Evolutionary conservation across 2,329 filamentous ascomycete species (phyloP).

Genomic region (Fusarium sp.): DNA sequence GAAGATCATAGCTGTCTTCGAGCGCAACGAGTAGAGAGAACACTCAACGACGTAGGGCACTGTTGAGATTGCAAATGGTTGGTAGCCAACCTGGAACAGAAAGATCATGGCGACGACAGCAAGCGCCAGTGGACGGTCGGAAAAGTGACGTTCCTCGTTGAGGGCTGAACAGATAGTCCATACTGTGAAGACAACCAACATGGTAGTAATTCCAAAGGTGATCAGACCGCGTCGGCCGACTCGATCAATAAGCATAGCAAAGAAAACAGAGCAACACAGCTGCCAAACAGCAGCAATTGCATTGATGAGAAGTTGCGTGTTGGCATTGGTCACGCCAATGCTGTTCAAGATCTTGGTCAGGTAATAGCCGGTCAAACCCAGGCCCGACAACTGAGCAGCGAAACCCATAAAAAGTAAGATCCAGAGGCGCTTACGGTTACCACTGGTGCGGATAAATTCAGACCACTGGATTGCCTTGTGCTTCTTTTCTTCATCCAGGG

Average conservation of each 20-base stretch:
- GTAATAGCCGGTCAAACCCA: neutral
- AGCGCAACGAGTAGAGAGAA: neutral
- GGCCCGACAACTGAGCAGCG: neutral
- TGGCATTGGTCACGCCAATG: neutral
- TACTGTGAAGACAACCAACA: neutral
- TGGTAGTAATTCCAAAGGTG: neutral
- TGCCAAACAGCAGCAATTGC: neutral
- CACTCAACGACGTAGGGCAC: neutral
- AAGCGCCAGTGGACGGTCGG: neutral
- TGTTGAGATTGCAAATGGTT: neutral
- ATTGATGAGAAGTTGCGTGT: neutral
- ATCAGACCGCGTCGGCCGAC: neutral
- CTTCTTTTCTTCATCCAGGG: neutral
- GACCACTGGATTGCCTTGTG: neutral
- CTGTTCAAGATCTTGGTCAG: neutral
- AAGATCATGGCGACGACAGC: neutral
- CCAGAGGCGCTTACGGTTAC: neutral
- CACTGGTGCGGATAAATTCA: neutral
- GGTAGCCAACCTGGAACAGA: neutral
- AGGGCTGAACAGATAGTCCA: neutral
- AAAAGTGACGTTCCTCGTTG: neutral
- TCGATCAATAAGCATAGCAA: neutral
- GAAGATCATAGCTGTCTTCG: neutral
- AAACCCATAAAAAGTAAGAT: neutral
- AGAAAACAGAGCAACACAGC: neutral